Percentiles rank a stretch among this genome's conserved stretches.
phyloP scores from a whole-genome alignment of 2,329 filamentous ascomycete genomes.

The Fusarium begoniae region DNA sequence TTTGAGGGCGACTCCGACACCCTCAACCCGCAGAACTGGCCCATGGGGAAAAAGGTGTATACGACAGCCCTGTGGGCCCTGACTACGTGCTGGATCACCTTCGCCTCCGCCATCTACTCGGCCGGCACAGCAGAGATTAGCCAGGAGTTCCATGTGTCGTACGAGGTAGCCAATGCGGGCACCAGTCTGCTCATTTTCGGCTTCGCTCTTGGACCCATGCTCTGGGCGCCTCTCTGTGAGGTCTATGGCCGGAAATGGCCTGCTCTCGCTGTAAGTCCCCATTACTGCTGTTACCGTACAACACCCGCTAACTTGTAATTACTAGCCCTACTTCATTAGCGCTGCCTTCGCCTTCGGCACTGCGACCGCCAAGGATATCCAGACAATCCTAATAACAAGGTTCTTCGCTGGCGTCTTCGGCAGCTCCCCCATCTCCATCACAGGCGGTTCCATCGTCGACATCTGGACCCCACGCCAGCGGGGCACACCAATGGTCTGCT shows the following conservation, averaged over 20 bases:
- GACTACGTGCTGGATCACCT: not conserved
- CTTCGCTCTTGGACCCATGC: slow-evolving; percentile 72
- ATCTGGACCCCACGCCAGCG: not conserved
- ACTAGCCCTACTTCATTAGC: not conserved
- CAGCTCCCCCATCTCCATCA: not conserved
- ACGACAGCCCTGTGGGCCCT: not conserved
- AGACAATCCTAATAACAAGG: not conserved
- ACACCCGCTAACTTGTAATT: too few relatives aligned
- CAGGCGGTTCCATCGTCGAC: not conserved
- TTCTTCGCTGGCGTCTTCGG: not conserved
- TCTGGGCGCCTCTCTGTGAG: slow-evolving; percentile 78
- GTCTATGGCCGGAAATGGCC: slow-evolving; percentile 65
- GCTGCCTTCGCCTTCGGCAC: not conserved
- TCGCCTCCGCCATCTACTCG: slow-evolving; percentile 1
- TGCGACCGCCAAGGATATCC: not conserved
- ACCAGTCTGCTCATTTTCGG: slow-evolving; percentile 17
- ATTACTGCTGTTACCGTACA: not conserved
- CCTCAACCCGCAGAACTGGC: not conserved
- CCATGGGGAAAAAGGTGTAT: not conserved
- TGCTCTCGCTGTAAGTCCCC: not conserved
- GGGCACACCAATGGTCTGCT: not conserved
- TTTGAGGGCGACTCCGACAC: not conserved
- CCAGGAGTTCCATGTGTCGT: slow-evolving; percentile 1
- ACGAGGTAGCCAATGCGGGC: slow-evolving; percentile 10
- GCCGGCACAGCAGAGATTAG: slow-evolving; percentile 11